Evolutionary conservation across 2,329 filamentous ascomycete species (phyloP), one percentile per base, ranked within the genome.

Genomic region (Pestalotiopsis sp.): DNA sequence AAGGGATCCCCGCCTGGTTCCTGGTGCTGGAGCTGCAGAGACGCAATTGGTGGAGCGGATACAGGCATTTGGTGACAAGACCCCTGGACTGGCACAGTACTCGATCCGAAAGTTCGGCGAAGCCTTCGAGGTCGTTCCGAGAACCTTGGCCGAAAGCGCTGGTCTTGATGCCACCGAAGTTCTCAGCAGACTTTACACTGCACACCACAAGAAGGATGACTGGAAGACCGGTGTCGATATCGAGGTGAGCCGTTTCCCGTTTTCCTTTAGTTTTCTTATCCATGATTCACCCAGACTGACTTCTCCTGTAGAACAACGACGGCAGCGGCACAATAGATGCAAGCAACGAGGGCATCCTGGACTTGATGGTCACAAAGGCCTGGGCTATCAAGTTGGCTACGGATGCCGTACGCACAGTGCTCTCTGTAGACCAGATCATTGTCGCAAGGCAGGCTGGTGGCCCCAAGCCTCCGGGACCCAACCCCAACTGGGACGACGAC

Each of bases 351-450:
- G 94, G 94, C 66, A 98, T 99, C 74, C 86, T 99, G 67, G 97
- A 99, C 79, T 87, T 99, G 58, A 88, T 98, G 83, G 90, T 95
- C 70, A 91, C 92, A 73, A 99, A 99, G 88, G 91, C 91, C 78
- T 98, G 95, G 95, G 96, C 96, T 61, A 97, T 99, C 82, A 96
- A 96, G 84, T 87, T 99, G 72, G 97, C 96, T 49, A 98, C 95
- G 27, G 96, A 99, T 83, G 92, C 96, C 56, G 95, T 94, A 66
- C 89, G 96, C 76, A 99, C 96, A 62, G 92, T 99, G 38, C 85
- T 99, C 72, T 97, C 94, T 62, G 96, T 99, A 52, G 96, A 99
- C 82, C 97, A 99, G 84, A 99, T 99, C 78, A 99, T 99, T 79
- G 96, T 99, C 69, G 95, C 97, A 72, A 91, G 95, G 84, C 96